Percentiles rank a stretch among this genome's conserved stretches.
phyloP scores from a whole-genome alignment of 352 stramenopile genomes.

The Pythium aphanidermatum region DNA sequence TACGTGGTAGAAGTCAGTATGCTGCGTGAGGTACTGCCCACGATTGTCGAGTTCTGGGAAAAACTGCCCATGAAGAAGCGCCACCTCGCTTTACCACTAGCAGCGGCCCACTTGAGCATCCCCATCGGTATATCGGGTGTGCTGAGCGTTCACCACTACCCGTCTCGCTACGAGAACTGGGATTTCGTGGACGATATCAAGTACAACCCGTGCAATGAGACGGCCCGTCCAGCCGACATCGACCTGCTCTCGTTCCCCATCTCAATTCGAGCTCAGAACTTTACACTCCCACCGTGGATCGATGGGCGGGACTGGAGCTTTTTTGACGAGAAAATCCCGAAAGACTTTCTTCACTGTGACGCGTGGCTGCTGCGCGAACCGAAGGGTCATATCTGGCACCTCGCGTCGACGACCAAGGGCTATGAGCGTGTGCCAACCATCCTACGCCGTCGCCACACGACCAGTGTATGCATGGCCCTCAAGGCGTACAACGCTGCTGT shows the following conservation, averaged over 20 bases:
- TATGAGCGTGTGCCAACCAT: constrained; percentile 78
- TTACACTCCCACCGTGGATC: constrained; percentile 72
- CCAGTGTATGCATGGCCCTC: constrained; percentile 61
- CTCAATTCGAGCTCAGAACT: constrained; percentile 62
- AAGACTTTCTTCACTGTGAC: constrained; percentile 68
- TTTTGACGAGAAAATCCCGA: constrained; percentile 47
- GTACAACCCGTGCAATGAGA: constrained; percentile 66
- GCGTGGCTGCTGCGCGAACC: constrained; percentile 64
- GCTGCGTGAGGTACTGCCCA: constrained; percentile 44
- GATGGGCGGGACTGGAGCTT: constrained; percentile 74
- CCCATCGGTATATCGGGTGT: constrained; percentile 59
- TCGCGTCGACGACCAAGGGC: constrained; percentile 66
- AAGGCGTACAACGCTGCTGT: constrained; percentile 70
- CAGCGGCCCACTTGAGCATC: constrained; percentile 46
- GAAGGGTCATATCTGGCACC: constrained; percentile 47
- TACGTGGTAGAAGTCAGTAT: constrained; percentile 59
- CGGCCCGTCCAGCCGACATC: constrained; percentile 22
- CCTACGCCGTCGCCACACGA: constrained; percentile 63
- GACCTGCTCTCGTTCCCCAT: constrained; percentile 69
- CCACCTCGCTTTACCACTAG: constrained; percentile 64
- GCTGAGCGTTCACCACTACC: constrained; percentile 73
- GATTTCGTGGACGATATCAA: constrained; percentile 80
- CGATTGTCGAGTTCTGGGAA: constrained; percentile 37
- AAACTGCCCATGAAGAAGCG: constrained; percentile 45
- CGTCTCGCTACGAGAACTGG: constrained; percentile 84